phyloP scores from a whole-genome alignment of 2,329 filamentous ascomycete species.

The Penicillium sp. region DNA sequence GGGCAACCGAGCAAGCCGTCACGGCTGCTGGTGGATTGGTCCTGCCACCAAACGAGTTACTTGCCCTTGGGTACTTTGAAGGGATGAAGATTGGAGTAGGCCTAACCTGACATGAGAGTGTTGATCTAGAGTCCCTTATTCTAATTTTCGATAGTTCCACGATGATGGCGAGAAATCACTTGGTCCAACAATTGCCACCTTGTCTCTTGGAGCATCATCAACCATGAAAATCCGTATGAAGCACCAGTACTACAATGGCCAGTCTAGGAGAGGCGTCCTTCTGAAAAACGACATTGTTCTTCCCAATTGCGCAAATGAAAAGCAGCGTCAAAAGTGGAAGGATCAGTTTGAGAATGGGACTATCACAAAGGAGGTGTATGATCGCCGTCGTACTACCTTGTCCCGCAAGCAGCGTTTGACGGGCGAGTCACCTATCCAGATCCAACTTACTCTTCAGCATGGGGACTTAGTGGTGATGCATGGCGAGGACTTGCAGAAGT shows the following conservation, averaged over 20 bases:
- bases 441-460: constrained; percentile 53
- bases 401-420: constrained; percentile 19
- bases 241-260: constrained; percentile 45
- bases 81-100: constrained; percentile 54
- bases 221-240: constrained; percentile 59
- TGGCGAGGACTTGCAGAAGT: constrained; percentile 55
- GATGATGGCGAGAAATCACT: constrained; percentile 60
- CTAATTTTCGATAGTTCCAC: constrained; percentile 47
- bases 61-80: constrained; percentile 58
- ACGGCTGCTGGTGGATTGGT: constrained; percentile 19
- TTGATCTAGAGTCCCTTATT: neutral
- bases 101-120: neutral
- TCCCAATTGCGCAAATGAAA: constrained; percentile 28
- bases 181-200: constrained; percentile 56
- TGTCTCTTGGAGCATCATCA: constrained; percentile 54
- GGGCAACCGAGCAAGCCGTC: constrained; percentile 51
- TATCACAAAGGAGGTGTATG: constrained; percentile 25
- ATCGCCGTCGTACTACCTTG: constrained; percentile 24
- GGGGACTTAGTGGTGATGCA: constrained; percentile 62
- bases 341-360: constrained; percentile 13
- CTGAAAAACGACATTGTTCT: constrained; percentile 34
- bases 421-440: constrained; percentile 29
- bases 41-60: constrained; percentile 55
- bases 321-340: constrained; percentile 26
- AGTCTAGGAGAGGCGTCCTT: constrained; percentile 6